Evolutionary conservation across 169 alveolate species (phyloP), one percentile per base, ranked within the genome.

Genomic region (Eimeria brunetti): DNA sequence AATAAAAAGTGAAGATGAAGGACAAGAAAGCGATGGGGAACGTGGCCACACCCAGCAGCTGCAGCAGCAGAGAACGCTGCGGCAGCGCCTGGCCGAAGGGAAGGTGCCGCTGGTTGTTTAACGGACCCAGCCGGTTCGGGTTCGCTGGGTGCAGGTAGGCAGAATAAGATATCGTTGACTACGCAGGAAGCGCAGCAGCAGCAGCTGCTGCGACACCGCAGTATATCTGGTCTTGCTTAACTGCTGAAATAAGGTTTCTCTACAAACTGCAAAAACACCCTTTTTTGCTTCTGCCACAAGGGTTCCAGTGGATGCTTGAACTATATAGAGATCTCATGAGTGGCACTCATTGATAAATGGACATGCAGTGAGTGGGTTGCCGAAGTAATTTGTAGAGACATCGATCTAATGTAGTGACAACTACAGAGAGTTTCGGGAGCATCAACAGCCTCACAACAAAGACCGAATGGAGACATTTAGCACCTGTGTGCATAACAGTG

Each of bases 51-150:
- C 69, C 58, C 83, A 86, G 94, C 86, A 89, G 62, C 95, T 69
- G 64, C 94, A 88, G 38, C 88, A 88, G 94, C 94, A 88, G 94
- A 88, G 44, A 53, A 71, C 75, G 85, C 88, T 60, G 88, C 58
- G 71, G 88, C 94, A 88, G 88, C 89, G 67, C 51, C 73, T 86
- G 33, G 81, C 69, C 38, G 75, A 64, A 49, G 81, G 93, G 44
- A 86, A 51, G 71, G 81, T 60, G 41, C 93, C 93, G 41, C 83
- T 86, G 80, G 93, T 75, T 44, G 93, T 56, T 64, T 64, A 46
- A 75, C 38, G 27, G 69, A 64, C 62, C 83, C 53, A 86, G 93
- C 51, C 62, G 83, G 64, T 7, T 60, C 56, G 75, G 76, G 38
- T 84, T 36, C 38, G 44, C 56, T 58, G 91, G 51, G 91, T 62